These are phyloP conservation scores for Tetradesmus obliquus DNA, from an alignment of 139 green algal species.

Conservation along the genomic window DNA sequence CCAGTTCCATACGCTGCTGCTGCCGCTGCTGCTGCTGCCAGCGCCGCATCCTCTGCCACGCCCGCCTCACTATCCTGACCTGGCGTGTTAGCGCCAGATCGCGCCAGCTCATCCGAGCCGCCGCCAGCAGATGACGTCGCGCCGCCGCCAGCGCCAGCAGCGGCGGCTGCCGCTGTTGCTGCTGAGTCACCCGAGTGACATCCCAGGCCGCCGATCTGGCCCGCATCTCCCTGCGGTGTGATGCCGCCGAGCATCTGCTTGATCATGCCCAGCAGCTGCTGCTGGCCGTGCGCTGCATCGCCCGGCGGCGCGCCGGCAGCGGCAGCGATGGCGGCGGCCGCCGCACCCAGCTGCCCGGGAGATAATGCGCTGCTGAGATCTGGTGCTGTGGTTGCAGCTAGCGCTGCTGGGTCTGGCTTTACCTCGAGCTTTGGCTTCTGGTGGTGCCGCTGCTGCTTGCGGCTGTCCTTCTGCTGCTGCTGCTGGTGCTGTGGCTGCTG, in stretches of 20 bases:
- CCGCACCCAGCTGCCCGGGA: not conserved
- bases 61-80: not conserved
- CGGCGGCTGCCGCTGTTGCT: not conserved
- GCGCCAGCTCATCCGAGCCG: not conserved
- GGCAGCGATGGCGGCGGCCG: not conserved
- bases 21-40: conserved; percentile 8
- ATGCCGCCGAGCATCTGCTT: not conserved
- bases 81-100: not conserved
- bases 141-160: not conserved
- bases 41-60: not conserved
- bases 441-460: not conserved
- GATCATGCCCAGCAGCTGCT: not conserved
- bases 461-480: not conserved
- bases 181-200: not conserved
- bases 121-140: not conserved
- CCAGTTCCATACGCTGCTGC: not conserved
- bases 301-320: not conserved
- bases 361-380: not conserved
- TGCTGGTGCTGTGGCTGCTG: not conserved
- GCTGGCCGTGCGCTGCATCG: not conserved
- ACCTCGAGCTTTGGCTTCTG: not conserved
- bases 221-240: not conserved
- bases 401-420: not conserved
- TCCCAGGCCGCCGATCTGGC: not conserved
- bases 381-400: not conserved